Evolutionary conservation across 2,329 filamentous ascomycete genomes (phyloP), one percentile per base, ranked within the genome.

Genomic region (Camillea tinctor): DNA sequence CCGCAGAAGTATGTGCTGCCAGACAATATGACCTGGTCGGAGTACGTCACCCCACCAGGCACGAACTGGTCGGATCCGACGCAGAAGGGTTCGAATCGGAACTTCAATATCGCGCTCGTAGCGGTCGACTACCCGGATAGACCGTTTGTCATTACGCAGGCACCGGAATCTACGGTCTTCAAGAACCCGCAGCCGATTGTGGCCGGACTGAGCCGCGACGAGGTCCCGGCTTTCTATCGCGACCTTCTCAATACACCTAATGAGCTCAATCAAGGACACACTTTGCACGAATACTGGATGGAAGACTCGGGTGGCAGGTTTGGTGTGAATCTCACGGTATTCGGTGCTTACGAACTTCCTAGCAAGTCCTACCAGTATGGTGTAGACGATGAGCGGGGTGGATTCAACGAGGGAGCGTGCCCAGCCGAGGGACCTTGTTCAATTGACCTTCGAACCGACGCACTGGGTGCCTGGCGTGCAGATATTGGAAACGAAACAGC

Each of bases 281-380:
- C 82, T 1, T 71, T 84, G 2, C 81, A 84, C 60, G 81, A 84
- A 68, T 84, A 84, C 66, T 84, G 82, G 81, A 84, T 84, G 81
- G 81, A 81, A 56, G 81, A 84, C 68, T 82, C 80, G 1, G 78
- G 75, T 13, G 81, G 82, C 2, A 75, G 78, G 19, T 84, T 79
- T 60, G 82, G 82, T 15, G 81, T 84, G 8, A 79, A 84, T 58
- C 64, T 84, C 67, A 83, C 81, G 0, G 77, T 78, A 0, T 84
- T 83, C 59, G 82, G 82, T 0, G 75, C 80, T 0, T 84, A 84
- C 59, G 72, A 73, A n/a, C 72, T 84, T 69, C 82, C 81, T 1
- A 69, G 71, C 2, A 72, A 74, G 24, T 76, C 76, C 1, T 84
- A 78, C 59, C 80, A 83, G 64, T 84, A 84, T 54, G 82, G 81